phyloP scores from a whole-genome alignment of 768 basidiomycete species.

The Russula sp. region DNA sequence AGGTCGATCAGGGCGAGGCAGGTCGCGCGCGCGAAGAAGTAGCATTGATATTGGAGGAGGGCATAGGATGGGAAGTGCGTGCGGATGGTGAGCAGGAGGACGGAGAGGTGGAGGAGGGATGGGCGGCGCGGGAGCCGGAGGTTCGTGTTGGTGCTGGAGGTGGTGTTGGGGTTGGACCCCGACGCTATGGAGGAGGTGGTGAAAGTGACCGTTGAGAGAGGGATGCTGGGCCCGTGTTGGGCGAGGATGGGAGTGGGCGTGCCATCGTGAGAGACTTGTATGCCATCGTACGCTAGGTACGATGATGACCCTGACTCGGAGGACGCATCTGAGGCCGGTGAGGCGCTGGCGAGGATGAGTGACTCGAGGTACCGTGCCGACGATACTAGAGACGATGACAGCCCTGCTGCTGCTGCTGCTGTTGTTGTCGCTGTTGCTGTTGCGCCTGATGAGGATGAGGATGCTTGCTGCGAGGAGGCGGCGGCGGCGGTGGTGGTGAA shows the following conservation, averaged over 20 bases:
- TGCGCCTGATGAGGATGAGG: background rate
- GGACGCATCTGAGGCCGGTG: background rate
- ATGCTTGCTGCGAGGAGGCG: background rate
- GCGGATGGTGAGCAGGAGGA: conserved; percentile 19
- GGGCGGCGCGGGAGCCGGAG: background rate
- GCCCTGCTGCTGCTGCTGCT: background rate
- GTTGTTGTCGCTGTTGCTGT: background rate
- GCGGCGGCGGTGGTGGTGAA: background rate
- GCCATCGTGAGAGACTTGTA: conserved; percentile 20
- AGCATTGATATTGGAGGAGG: conserved; percentile 21
- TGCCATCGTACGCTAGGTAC: conserved; percentile 13
- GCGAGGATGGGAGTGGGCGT: conserved; percentile 14
- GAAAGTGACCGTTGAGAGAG: conserved; percentile 18
- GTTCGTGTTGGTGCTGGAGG: background rate
- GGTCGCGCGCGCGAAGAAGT: conserved; percentile 20
- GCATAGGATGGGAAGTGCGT: conserved; percentile 19
- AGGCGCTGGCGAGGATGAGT: background rate
- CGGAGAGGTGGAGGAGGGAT: conserved; percentile 16
- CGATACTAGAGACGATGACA: background rate
- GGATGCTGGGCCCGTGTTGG: conserved; percentile 7
- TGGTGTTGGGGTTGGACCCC: background rate
- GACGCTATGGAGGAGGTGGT: background rate
- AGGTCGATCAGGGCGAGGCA: conserved; percentile 12
- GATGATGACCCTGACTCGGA: background rate
- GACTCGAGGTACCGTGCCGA: conserved; percentile 10